A percentile compares a stretch with the other conserved stretches of the same genome.
Conservation (phyloP, 768 basidiomycete genomes). For the Amanita phalloides region DNA sequence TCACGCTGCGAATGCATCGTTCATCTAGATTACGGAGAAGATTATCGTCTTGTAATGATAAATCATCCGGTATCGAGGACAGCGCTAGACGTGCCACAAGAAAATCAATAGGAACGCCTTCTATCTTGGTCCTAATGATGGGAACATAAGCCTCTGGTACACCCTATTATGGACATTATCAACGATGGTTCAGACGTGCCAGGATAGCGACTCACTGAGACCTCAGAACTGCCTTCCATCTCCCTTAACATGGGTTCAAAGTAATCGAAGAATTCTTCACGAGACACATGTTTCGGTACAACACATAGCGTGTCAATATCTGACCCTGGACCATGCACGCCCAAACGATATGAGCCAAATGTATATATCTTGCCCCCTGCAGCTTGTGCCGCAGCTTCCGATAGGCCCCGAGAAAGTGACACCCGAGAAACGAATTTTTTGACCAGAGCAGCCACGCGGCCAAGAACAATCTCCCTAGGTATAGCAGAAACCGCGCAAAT, state of each 20-base stretch:
- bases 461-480: constrained; percentile 84
- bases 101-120: constrained; percentile 89
- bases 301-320: constrained; percentile 99
- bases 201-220: constrained; percentile 57
- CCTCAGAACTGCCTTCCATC: constrained; percentile 75
- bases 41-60: constrained; percentile 86
- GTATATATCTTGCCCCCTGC: constrained; percentile 99
- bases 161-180: constrained; percentile 38
- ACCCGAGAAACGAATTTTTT: constrained; percentile 88
- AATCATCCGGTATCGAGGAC: constrained; percentile 83
- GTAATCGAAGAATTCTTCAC: constrained; percentile 91
- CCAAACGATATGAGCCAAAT: constrained; percentile 95
- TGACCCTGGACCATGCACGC: constrained; percentile 90
- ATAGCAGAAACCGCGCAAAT: not conserved
- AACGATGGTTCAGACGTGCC: not conserved
- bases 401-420: constrained; percentile 69
- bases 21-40: constrained; percentile 90
- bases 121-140: constrained; percentile 85
- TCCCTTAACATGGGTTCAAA: constrained; percentile 86
- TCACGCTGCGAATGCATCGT: constrained; percentile 84
- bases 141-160: constrained; percentile 97
- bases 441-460: constrained; percentile 79
- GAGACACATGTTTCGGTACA: constrained; percentile 90
- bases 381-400: constrained; percentile 76
- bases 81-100: constrained; percentile 84